Base-by-base conservation (phyloP, 2,329 filamentous ascomycete species). In the Herpotrichia juniperi region DNA sequence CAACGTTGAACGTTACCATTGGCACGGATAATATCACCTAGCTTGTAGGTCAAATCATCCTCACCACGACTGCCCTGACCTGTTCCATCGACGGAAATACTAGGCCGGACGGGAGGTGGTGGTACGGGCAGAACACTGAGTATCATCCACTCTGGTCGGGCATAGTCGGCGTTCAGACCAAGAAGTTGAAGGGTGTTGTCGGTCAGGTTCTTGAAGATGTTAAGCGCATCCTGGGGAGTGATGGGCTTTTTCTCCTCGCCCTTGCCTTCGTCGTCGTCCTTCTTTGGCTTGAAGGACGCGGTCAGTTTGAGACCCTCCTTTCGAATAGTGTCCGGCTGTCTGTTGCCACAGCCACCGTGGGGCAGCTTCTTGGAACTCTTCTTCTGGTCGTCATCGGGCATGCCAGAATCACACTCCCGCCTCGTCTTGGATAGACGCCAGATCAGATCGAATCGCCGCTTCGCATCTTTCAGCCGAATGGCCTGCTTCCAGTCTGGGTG, bases 1-100 rank as follows among this genome's bases (percentile, higher is more conserved):
- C 92, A 94, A 63, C 94, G 88, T 62, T 90, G 87, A 50, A 99
- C 93, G 66, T 96, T 97, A 63, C 90, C 89, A 78, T 99, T 99
- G 64, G 94, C 93, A 62, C 94, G 92, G 64, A 99, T 94, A 67
- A 99, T 97, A 76, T 99, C 94, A 67, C 93, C 93, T 26, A 99
- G 82, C 78, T 99, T 99, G 84, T 97, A 99, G 0, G 94, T 99
- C 83, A 99, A 84, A 81, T 99, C 96, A 74, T 99, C 94, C 77
- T 99, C 94, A 71, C 94, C 94, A 58, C 94, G 89, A 81, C 93
- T 87, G 58, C 94, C 94, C 61, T 91, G 90, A 47, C 91, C 90
- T 37, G 91, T 96, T 46, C 94, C 93, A 69, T 97, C 96, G 79
- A 97, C 93, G 19, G 93, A 96, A 64, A 99, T 96, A 82, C 92